phyloP scores from a whole-genome alignment of 129 eudicot species.

The Mikania micrantha region DNA sequence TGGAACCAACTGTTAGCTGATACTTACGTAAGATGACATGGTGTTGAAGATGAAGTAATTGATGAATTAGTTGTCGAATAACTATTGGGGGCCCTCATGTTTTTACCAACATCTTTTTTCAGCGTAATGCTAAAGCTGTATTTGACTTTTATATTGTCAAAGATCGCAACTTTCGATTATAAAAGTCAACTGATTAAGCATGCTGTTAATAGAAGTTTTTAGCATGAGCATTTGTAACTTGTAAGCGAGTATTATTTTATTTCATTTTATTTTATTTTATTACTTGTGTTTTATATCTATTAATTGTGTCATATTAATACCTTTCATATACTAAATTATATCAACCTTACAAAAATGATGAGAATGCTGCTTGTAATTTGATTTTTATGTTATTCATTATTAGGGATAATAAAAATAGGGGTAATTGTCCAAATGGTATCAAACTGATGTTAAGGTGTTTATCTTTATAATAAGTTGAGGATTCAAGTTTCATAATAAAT shows the following conservation, averaged over 20 bases:
- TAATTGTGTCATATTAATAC: no score
- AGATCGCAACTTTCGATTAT: neutral
- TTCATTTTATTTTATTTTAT: no score
- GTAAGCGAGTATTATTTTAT: neutral
- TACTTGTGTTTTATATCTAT: no score
- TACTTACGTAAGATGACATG: neutral
- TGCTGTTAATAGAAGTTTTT: neutral
- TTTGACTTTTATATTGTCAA: constrained; percentile 3
- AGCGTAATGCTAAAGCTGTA: neutral
- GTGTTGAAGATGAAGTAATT: neutral
- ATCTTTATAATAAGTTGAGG: no score
- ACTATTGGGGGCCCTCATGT: neutral
- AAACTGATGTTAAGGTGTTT: no score
- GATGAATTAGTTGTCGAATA: neutral
- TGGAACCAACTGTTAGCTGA: neutral
- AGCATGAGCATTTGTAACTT: neutral
- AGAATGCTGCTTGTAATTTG: no score
- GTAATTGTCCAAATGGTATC: no score
- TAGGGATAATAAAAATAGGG: no score
- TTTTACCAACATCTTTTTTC: neutral
- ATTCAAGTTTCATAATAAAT: no score
- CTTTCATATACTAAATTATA: no score
- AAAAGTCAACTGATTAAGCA: neutral
- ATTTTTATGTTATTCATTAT: no score
- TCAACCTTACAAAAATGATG: no score